Conservation (phyloP, 2,329 filamentous ascomycete genomes). For the Ophiocordyceps camponoti-saundersi region DNA sequence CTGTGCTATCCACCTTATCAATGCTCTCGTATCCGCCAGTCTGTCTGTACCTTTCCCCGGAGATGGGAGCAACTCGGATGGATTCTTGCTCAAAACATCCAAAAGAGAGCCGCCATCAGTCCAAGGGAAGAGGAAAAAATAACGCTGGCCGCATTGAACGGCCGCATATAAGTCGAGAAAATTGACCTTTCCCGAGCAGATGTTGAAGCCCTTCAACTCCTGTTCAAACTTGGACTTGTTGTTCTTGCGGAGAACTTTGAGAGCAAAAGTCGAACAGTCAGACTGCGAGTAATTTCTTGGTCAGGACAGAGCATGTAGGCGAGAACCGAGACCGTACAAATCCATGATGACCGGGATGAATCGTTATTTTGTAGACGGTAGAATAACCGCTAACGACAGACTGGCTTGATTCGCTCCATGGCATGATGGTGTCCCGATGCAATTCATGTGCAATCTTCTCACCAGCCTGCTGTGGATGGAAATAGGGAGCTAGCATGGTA, state of each 20-base stretch:
- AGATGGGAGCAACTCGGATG: neutral
- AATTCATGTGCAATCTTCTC: neutral
- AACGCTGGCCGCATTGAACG: neutral
- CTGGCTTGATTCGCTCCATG: neutral
- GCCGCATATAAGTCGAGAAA: neutral
- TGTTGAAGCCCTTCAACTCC: neutral
- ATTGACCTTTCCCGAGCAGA: neutral
- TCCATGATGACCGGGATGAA: neutral
- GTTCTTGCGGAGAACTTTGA: neutral
- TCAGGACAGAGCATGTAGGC: neutral
- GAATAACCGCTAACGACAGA: neutral
- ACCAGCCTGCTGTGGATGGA: neutral
- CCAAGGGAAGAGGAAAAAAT: neutral
- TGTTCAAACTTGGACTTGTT: neutral
- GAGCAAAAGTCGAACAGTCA: neutral
- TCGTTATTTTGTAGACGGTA: neutral
- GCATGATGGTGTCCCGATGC: neutral
- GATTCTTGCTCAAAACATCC: neutral
- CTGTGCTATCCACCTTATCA: neutral
- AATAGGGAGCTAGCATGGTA: neutral
- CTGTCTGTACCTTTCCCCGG: no score
- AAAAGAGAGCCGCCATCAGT: neutral
- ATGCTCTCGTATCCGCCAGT: no score
- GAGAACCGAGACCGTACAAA: neutral
- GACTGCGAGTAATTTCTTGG: neutral